phyloP scores from a whole-genome alignment of 1,139 yeast species.

The Nematodospora anomalae region DNA sequence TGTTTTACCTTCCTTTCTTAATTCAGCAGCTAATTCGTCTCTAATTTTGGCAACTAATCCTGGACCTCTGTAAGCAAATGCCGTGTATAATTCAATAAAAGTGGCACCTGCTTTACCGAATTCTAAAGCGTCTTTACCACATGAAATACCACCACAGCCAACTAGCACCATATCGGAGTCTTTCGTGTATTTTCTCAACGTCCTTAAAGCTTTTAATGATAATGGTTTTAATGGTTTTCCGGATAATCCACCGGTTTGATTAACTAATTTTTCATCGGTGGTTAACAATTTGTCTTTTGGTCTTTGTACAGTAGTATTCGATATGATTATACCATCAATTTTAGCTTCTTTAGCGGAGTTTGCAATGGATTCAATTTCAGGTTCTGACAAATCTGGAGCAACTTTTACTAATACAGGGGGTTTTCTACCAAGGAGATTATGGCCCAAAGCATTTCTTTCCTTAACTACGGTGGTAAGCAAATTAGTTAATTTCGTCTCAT shows the following conservation, averaged over 20 bases:
- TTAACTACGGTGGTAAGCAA: slow-evolving; percentile 64
- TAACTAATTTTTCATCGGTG: slow-evolving; percentile 36
- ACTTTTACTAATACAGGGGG: slow-evolving; percentile 87
- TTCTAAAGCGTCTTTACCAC: slow-evolving; percentile 85
- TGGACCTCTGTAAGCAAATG: slow-evolving; percentile 92
- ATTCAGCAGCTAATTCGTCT: slow-evolving; percentile 67
- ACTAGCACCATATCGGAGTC: slow-evolving; percentile 69
- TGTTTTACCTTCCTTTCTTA: slow-evolving; percentile 72
- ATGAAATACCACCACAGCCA: slow-evolving; percentile 92
- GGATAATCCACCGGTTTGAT: slow-evolving; percentile 84
- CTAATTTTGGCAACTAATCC: slow-evolving; percentile 79
- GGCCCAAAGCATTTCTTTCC: slow-evolving; percentile 51
- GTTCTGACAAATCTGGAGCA: slow-evolving; percentile 87
- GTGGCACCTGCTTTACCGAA: slow-evolving; percentile 94
- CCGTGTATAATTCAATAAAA: slow-evolving; percentile 80
- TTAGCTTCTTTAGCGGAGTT: slow-evolving; percentile 72
- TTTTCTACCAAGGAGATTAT: slow-evolving; percentile 40
- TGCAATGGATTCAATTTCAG: slow-evolving; percentile 83
- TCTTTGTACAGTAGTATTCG: slow-evolving; percentile 88
- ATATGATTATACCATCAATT: slow-evolving; percentile 88
- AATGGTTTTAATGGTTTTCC: slow-evolving; percentile 90
- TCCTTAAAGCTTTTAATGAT: slow-evolving; percentile 66
- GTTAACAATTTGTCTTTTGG: slow-evolving; percentile 56
- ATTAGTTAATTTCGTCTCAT: slow-evolving; percentile 66
- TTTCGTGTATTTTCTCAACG: slow-evolving; percentile 74